phyloP scores from a whole-genome alignment of 345 rosid genomes.

The Theobroma cacao region DNA sequence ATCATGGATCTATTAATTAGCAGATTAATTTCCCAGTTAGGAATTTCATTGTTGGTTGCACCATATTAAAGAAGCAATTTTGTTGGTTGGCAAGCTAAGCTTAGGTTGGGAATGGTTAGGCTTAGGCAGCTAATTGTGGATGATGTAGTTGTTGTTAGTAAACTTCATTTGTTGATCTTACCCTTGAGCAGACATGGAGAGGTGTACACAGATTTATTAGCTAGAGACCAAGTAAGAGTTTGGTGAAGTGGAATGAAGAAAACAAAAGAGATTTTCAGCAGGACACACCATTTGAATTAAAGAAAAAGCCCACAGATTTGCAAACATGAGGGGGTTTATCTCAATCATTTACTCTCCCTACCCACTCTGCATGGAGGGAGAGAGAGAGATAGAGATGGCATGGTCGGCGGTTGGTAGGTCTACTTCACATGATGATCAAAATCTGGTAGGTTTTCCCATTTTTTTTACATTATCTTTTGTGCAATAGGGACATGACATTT shows the following conservation, averaged over 20 bases:
- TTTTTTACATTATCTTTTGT: not conserved
- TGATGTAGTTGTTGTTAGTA: not conserved
- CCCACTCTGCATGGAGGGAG: not conserved
- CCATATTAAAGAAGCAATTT: not conserved
- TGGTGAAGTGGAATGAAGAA: not conserved
- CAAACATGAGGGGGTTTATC: not conserved
- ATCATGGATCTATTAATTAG: not conserved
- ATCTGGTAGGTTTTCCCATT: constrained; percentile 6
- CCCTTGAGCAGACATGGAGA: not conserved
- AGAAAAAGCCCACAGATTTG: constrained; percentile 9
- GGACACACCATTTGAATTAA: not conserved
- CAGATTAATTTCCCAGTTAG: not conserved
- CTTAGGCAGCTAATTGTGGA: not conserved
- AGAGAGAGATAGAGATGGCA: not conserved
- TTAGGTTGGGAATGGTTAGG: not conserved
- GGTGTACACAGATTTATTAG: not conserved
- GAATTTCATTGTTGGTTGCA: not conserved
- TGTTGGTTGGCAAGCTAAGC: not conserved
- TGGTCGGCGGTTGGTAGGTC: constrained; percentile 23
- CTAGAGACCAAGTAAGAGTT: not conserved
- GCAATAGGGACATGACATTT: not conserved
- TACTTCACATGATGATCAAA: constrained; percentile 16
- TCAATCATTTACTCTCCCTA: not conserved
- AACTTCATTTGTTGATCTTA: not conserved
- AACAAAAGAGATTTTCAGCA: not conserved